Conservation (phyloP, 352 stramenopile species). For the Phytophthora tentaculata region DNA sequence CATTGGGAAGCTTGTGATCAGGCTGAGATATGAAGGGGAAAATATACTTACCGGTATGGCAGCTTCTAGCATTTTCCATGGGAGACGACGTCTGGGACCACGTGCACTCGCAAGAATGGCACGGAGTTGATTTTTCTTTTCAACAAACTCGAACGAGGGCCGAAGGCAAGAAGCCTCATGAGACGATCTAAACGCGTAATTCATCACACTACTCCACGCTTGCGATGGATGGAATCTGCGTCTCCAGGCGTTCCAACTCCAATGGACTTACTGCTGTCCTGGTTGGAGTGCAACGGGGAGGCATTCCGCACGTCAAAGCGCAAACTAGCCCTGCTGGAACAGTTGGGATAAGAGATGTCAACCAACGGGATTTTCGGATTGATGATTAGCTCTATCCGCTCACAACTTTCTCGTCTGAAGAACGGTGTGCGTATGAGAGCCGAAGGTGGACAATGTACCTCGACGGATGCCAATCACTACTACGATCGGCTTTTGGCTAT, state of each 20-base stretch:
- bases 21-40: slow-evolving; percentile 29
- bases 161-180: background rate
- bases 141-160: too few species aligned
- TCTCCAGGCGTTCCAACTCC: slow-evolving; percentile 7
- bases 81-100: background rate
- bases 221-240: slow-evolving; percentile 16
- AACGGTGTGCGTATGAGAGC: slow-evolving; percentile 14
- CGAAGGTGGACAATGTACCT: slow-evolving; percentile 8
- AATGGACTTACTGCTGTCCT: slow-evolving; percentile 21
- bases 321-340: slow-evolving; percentile 15
- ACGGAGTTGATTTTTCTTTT: too few species aligned
- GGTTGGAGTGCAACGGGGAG: slow-evolving; percentile 23
- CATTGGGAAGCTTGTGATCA: slow-evolving; percentile 84
- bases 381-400: slow-evolving; percentile 18
- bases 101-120: background rate
- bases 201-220: background rate
- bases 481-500: slow-evolving; percentile 20
- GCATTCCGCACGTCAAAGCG: slow-evolving; percentile 16
- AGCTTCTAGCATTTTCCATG: background rate
- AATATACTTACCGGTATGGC: too few species aligned
- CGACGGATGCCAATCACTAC: slow-evolving; percentile 17
- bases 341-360: slow-evolving; percentile 26
- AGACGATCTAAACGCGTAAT: slow-evolving; percentile 2
- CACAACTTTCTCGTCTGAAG: slow-evolving; percentile 23
- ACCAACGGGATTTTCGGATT: slow-evolving; percentile 22